Percentiles rank a stretch among this genome's conserved stretches.
phyloP scores from a whole-genome alignment of 306 rosid genomes.

The Mimosa bimucronata region DNA sequence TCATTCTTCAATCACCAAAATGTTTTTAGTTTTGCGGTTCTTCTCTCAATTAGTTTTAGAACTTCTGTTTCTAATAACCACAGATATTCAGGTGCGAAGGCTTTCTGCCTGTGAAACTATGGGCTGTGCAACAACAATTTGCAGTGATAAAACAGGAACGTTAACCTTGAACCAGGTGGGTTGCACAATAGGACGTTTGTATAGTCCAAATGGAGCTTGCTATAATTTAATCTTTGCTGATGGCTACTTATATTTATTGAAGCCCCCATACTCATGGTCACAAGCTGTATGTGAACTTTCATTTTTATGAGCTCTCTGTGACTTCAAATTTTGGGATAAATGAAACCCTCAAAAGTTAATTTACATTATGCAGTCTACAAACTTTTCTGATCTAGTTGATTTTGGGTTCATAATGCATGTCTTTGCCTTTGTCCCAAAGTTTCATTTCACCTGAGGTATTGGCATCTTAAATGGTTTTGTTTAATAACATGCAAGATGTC shows the following conservation, averaged over 20 bases:
- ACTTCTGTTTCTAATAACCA: conserved; percentile 37
- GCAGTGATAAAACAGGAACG: conserved; percentile 99
- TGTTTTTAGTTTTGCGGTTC: conserved; percentile 32
- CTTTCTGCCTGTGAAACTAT: conserved; percentile 98
- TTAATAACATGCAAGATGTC: conserved; percentile 4
- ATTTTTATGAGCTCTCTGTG: neutral
- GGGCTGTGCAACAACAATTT: conserved; percentile 98
- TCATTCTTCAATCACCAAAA: neutral
- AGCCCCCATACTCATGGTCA: neutral
- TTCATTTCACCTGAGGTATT: conserved; percentile 10
- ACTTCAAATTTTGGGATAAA: neutral
- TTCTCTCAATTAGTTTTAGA: conserved; percentile 29
- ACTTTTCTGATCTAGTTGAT: conserved; percentile 27
- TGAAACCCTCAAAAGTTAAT: conserved; percentile 23
- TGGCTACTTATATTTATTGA: neutral
- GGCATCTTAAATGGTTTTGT: neutral
- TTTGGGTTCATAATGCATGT: conserved; percentile 28
- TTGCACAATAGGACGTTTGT: conserved; percentile 20
- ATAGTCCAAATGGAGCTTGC: conserved; percentile 25
- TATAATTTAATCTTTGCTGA: conserved; percentile 27
- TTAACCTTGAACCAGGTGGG: conserved; percentile 86
- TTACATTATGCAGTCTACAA: neutral
- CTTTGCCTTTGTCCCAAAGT: conserved; percentile 13
- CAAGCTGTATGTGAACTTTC: neutral
- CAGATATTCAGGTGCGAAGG: conserved; percentile 76